These are phyloP conservation scores for Solanum clarkiae DNA, from an alignment of 257 asterid species.

Conservation along the genomic window DNA sequence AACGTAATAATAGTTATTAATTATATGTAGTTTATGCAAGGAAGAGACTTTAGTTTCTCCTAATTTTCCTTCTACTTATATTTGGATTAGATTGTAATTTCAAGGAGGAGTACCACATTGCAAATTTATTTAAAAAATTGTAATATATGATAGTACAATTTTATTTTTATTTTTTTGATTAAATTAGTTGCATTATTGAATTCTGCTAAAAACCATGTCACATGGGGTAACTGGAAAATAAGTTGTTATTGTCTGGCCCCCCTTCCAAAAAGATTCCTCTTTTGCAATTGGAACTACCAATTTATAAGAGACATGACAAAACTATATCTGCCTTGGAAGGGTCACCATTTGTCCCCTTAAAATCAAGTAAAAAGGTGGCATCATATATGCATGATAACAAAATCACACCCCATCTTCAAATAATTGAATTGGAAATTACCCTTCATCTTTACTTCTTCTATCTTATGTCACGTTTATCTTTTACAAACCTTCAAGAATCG, in stretches of 20 bases:
- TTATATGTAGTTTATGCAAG: background rate
- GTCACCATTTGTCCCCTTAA: background rate
- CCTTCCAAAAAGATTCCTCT: background rate
- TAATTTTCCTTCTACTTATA: background rate
- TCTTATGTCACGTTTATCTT: too few species aligned
- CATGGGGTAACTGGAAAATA: background rate
- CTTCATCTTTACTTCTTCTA: too few species aligned
- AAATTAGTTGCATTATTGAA: background rate
- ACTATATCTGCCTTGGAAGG: background rate
- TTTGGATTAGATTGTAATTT: background rate
- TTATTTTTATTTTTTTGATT: background rate
- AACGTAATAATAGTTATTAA: background rate
- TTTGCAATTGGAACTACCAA: background rate
- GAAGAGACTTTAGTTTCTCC: background rate
- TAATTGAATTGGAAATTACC: background rate
- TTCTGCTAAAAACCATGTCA: background rate
- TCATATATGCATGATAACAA: background rate
- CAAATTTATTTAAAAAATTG: background rate
- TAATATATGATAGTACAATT: background rate
- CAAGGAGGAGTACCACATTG: background rate
- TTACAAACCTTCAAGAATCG: too few species aligned
- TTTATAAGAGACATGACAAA: conserved; percentile 2
- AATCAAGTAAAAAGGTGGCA: background rate
- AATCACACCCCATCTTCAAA: background rate
- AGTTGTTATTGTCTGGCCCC: background rate